Evolutionary conservation across 768 basidiomycete species (phyloP).

Genomic region (Rhizopogon vinicolor): DNA sequence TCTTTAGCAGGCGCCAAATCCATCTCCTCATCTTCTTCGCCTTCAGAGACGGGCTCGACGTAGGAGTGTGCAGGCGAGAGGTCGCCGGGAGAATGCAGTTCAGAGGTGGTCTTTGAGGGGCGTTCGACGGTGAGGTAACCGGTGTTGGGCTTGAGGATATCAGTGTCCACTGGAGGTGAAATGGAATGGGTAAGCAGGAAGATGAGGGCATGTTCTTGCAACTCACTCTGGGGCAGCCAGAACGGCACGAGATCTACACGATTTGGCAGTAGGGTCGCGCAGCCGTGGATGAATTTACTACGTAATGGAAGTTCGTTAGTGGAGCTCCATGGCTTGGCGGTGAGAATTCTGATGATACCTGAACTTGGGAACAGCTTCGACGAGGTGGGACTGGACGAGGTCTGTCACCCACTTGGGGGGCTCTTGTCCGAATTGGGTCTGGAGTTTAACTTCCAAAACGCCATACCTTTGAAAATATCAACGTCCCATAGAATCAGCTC

Average conservation of each 20-base stretch:
- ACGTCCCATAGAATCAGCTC: background rate
- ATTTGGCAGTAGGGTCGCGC: conserved; percentile 86
- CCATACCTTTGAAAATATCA: conserved; percentile 54
- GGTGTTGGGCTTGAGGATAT: conserved; percentile 90
- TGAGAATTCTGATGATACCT: conserved; percentile 41
- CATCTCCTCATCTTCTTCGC: conserved; percentile 83
- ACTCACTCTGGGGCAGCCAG: conserved; percentile 93
- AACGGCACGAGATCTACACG: conserved; percentile 96
- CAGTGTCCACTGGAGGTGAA: conserved; percentile 70
- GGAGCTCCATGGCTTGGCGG: background rate
- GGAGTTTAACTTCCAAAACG: conserved; percentile 94
- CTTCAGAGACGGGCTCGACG: conserved; percentile 90
- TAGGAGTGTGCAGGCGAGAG: conserved; percentile 48
- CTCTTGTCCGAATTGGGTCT: conserved; percentile 93
- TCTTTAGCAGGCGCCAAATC: conserved; percentile 67
- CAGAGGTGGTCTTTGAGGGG: conserved; percentile 55
- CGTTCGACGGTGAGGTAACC: conserved; percentile 77
- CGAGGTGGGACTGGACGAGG: conserved; percentile 91
- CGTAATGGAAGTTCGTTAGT: conserved; percentile 2
- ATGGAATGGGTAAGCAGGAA: background rate
- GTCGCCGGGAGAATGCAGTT: conserved; percentile 37
- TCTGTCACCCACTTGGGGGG: conserved; percentile 96
- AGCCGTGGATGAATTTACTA: conserved; percentile 96
- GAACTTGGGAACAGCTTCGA: conserved; percentile 98
- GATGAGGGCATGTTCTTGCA: background rate